Conservation (phyloP, 805 yeast genomes). For the Teunomyces lycoperdinae region DNA sequence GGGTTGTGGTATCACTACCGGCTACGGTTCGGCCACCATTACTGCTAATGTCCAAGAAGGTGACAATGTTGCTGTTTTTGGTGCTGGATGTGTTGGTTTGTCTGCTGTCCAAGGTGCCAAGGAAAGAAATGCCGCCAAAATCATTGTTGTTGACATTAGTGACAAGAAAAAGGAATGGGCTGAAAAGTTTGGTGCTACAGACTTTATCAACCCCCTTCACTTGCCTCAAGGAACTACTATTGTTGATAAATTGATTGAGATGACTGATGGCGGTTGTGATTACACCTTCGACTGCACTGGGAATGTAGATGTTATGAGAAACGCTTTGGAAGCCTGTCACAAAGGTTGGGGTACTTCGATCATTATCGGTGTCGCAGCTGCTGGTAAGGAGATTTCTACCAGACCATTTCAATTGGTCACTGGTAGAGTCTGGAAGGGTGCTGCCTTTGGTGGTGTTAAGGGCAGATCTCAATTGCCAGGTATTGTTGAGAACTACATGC, state of each 20-base stretch:
- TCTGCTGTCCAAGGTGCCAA: slow-evolving; percentile 95
- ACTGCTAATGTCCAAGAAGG: slow-evolving; percentile 90
- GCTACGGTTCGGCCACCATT: slow-evolving; percentile 95
- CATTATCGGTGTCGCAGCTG: slow-evolving; percentile 97
- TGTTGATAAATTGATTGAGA: slow-evolving; percentile 75
- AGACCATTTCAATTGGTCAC: slow-evolving; percentile 99
- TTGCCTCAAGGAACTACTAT: slow-evolving; percentile 71
- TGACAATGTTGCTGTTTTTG: slow-evolving; percentile 93
- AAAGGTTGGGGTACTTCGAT: slow-evolving; percentile 98
- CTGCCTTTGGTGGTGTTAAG: slow-evolving; percentile 99
- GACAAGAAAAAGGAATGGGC: slow-evolving; percentile 86
- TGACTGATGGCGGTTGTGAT: slow-evolving; percentile 97
- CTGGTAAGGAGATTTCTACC: slow-evolving; percentile 94
- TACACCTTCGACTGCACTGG: slow-evolving; percentile 98
- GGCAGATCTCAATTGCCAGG: slow-evolving; percentile 95
- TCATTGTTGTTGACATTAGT: slow-evolving; percentile 85
- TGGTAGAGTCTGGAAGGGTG: slow-evolving; percentile 98
- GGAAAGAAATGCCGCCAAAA: slow-evolving; percentile 73
- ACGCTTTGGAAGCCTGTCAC: slow-evolving; percentile 95
- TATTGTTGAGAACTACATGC: slow-evolving; percentile 79
- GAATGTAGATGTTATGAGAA: slow-evolving; percentile 90
- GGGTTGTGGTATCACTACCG: slow-evolving; percentile 99
- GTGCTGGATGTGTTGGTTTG: slow-evolving; percentile 97
- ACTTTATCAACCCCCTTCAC: slow-evolving; percentile 82
- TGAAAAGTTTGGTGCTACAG: slow-evolving; percentile 88